Evolutionary conservation across 164 flowering plant genomes (phyloP), one percentile per base, ranked within the genome.

Genomic region (Litsea cubeba): DNA sequence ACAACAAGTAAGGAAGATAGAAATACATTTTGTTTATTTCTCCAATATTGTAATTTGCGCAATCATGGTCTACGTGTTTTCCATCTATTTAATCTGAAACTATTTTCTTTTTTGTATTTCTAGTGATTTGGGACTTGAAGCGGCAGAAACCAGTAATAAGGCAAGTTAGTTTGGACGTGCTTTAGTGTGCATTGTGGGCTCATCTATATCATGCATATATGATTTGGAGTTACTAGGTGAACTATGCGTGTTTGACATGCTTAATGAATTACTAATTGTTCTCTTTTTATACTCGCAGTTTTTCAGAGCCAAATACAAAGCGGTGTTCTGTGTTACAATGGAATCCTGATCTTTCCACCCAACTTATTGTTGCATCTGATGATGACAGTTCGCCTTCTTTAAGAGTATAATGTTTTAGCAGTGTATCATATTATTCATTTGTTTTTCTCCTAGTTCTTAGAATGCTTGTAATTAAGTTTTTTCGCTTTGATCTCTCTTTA

Each of bases 271-370:
- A 5, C 26, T 25, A 25, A 18, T 62, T 66, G 70, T 65, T 24
- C 24, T 24, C 57, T 8, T 72, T 62, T 24, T 74, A 49, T 62
- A 40, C 62, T 74, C 62, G 32, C 90, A 96, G 99, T 76, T 92
- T 96, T 80, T 65, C 90, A 70, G 99, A 94, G 85, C 81, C 99
- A 72, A 75, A 77, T 80, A 87, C 89, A 85, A 88, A 95, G 79
- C 86, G 97, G 50, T 92, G 97, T 86, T 96, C 99, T 76, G 99
- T 92, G 72, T 82, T 96, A 82, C 99, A 96, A 82, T 96, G 99
- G 99, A 80, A 94, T 80, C 99, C 99, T 72, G 98, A 92, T 73
- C 72, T 88, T 83, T 92, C 97, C 22, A 96, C 98, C 35, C 97
- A 94, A 80, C 91, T 96, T 50, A 83, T 96, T 76, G 92, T 94